Conservation (phyloP, 805 yeast species). For the Candida succiphila region DNA sequence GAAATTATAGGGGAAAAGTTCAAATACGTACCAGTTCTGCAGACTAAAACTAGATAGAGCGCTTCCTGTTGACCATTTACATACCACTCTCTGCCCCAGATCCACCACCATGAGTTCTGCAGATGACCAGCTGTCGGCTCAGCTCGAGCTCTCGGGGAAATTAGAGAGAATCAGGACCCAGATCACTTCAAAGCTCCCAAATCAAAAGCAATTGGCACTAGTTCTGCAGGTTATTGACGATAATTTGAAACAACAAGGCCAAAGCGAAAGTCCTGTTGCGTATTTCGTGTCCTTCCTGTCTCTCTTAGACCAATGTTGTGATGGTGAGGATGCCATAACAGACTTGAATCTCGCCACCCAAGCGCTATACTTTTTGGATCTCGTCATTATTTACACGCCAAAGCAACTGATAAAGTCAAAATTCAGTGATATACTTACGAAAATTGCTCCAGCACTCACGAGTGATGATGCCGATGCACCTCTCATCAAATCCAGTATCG, state of each 20-base stretch:
- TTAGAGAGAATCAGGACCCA: constrained; percentile 64
- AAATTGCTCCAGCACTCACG: constrained; percentile 73
- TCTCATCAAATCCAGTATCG: constrained; percentile 71
- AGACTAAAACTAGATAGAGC: too few species aligned
- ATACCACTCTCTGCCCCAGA: too few species aligned
- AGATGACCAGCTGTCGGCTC: constrained; percentile 8
- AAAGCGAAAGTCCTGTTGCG: constrained; percentile 58
- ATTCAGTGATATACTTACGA: constrained; percentile 68
- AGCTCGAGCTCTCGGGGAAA: constrained; percentile 49
- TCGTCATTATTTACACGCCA: constrained; percentile 68
- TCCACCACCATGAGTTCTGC: constrained; percentile 3
- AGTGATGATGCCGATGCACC: constrained; percentile 68
- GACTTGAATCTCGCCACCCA: constrained; percentile 63
- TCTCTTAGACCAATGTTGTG: constrained; percentile 63
- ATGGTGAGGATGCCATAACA: constrained; percentile 37
- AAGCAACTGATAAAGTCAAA: constrained; percentile 58
- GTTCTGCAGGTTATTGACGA: constrained; percentile 87
- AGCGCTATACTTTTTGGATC: constrained; percentile 72
- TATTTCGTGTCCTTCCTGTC: constrained; percentile 81
- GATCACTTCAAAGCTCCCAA: constrained; percentile 67
- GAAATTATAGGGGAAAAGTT: too few species aligned
- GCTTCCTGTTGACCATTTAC: not conserved
- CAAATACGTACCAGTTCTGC: too few species aligned
- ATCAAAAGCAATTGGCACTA: constrained; percentile 78
- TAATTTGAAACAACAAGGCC: constrained; percentile 59